Base-by-base conservation (phyloP, 345 rosid species). In the Ailanthus altissimus region DNA sequence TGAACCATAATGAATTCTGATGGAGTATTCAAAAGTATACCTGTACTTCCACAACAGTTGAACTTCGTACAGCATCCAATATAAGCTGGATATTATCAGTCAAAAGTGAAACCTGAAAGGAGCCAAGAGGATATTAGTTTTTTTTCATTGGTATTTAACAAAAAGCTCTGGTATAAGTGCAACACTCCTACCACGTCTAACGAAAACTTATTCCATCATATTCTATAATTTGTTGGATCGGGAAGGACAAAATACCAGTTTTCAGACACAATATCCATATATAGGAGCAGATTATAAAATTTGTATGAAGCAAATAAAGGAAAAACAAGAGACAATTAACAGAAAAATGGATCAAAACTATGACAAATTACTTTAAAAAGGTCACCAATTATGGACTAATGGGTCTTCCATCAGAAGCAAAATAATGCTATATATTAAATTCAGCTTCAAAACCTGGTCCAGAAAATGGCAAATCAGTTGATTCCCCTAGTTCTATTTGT, bases 1-100 rank as follows among this genome's bases (percentile, higher is more conserved):
- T 14, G n/a, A 36, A 58, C 25, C 23, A 64, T 14, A 26, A 0
- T 8, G 7, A 20, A 67, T n/a, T 58, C 56, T 13, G 56, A 25
- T 54, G 46, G 56, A 67, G 16, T 64, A 65, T 36, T 62, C 40
- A 40, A 62, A 18, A 70, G 61, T 12, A 61, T 87, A 94, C 98
- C 96, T 92, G 91, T 21, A 94, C 90, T 92, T 94, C 97, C 73
- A 94, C 87, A 69, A 78, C 67, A 36, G 81, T 66, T 61, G 97
- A 94, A 75, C 66, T 75, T 83, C 82, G 93, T n/a, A 94, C 40
- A 72, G 94, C 86, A 38, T 94, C 94, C 89, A 87, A 72, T 80
- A 94, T 91, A 64, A 85, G 77, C 76, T 83, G 92, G 67, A 89
- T 83, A 73, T 82, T 87, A 73, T 89, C 89, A 5, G 98, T 92